A percentile compares a stretch with the other conserved stretches of the same genome.
Conservation (phyloP, 169 alveolate species). For the Plasmodium relictum region DNA sequence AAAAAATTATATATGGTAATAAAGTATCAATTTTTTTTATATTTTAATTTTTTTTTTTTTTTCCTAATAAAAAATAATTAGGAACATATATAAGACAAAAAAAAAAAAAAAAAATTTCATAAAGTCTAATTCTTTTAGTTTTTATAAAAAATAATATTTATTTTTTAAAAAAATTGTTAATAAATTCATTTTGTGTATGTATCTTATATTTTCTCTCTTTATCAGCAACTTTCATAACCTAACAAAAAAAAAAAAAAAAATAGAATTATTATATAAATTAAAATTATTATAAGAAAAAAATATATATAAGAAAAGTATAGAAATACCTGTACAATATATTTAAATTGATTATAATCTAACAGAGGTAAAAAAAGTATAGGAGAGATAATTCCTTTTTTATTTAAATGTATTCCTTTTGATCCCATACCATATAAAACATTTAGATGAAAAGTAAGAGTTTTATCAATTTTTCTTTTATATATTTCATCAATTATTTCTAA, state of each 20-base stretch:
- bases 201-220: constrained; percentile 24
- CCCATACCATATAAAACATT: constrained; percentile 69
- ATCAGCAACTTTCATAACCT: constrained; percentile 73
- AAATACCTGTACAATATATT: constrained; percentile 43
- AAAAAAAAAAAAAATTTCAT: not conserved
- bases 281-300: not conserved
- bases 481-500: constrained; percentile 56
- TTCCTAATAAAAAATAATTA: not conserved
- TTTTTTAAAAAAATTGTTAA: constrained; percentile 42
- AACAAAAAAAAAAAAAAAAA: not conserved
- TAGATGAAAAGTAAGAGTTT: constrained; percentile 48
- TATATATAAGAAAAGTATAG: too few relatives aligned
- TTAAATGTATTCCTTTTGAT: constrained; percentile 59
- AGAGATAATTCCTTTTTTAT: constrained; percentile 56
- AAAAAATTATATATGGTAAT: too few relatives aligned
- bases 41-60: not conserved
- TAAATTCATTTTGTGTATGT: constrained; percentile 24
- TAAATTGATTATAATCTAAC: constrained; percentile 52
- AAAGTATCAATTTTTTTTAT: too few relatives aligned
- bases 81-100: not conserved
- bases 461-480: constrained; percentile 45
- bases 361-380: constrained; percentile 58
- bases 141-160: not conserved
- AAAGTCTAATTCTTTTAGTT: not conserved
- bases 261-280: too few relatives aligned